These are phyloP conservation scores for Mortierella antarctica DNA, from an alignment of 192 early-diverging fungal genomes.

Conservation along the genomic window DNA sequence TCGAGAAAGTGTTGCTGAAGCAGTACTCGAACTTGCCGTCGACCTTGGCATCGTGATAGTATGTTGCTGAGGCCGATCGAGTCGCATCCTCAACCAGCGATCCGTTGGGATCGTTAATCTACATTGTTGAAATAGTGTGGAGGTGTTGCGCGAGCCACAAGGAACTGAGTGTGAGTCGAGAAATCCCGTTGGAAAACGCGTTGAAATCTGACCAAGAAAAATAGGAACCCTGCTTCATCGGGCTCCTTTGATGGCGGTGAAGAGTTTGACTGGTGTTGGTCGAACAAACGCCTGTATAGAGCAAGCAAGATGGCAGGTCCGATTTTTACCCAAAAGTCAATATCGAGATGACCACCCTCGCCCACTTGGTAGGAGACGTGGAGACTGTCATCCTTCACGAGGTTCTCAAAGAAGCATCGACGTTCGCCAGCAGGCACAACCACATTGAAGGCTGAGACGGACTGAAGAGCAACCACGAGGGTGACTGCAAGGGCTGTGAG, in stretches of 20 bases:
- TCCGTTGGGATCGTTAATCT: conserved; percentile 62
- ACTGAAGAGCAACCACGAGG: conserved; percentile 34
- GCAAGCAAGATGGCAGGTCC: not conserved
- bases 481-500: conserved; percentile 26
- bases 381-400: conserved; percentile 68
- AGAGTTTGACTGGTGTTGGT: not conserved
- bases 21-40: conserved; percentile 77
- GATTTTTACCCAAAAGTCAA: conserved; percentile 74
- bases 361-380: conserved; percentile 78
- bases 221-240: too few species aligned
- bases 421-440: conserved; percentile 46
- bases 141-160: not conserved
- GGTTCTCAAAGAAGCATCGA: conserved; percentile 74
- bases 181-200: not conserved
- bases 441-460: conserved; percentile 43
- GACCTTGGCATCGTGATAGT: conserved; percentile 54
- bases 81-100: conserved; percentile 43
- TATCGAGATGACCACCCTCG: conserved; percentile 70
- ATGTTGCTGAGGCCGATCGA: conserved; percentile 54
- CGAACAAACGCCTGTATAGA: not conserved
- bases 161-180: not conserved
- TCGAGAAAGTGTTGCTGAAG: conserved; percentile 81
- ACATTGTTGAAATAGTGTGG: not conserved
- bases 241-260: not conserved
- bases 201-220: too few species aligned